Evolutionary conservation across 2,329 filamentous ascomycete genomes (phyloP), one percentile per base, ranked within the genome.

Genomic region (Exophiala sp.): DNA sequence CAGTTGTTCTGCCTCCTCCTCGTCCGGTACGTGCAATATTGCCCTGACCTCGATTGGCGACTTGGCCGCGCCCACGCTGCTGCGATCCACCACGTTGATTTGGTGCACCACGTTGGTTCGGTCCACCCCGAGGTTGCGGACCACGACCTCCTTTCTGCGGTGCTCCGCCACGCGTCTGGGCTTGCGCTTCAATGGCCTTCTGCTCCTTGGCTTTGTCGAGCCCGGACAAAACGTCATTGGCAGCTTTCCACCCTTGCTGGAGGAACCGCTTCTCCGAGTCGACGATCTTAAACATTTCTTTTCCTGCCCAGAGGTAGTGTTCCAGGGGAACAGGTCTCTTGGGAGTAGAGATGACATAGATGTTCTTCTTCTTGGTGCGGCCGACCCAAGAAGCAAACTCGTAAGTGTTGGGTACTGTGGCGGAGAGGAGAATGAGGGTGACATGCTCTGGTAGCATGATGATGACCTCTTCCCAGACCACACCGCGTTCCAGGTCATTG

Each of bases 401-500:
- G 56, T 96, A 82, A 0, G 93, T 97, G 65, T 98, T 98, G 1
- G 93, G 93, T 0, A 98, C 93, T 1, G 93, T 98, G 0, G 93
- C 93, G 3, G 93, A 98, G 2, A 98, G 78, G 1, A 97, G 74
- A 59, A 98, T 98, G 18, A 98, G 77, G 1, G 93, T 95, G 32
- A 98, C 88, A 69, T 98, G 93, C 65, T 95, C 90, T 0, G 93
- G 93, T 48, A 98, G 77, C 93, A 98, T 97, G 63, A 98, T 98
- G 64, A 98, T 98, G 62, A 98, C 93, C 69, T 98, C 93, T 68
- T 98, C 93, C 93, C 93, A 98, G 0, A 98, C 93, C 4, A 98
- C 93, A 63, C 93, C 93, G 69, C 93, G 81, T 67, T 97, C 93
- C 21, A 86, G 78, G 66, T 98, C 93, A 64, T 97, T 98, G 58